Evolutionary conservation across 2,329 filamentous ascomycete genomes (phyloP).

Genomic region (Cladosporium sp.): DNA sequence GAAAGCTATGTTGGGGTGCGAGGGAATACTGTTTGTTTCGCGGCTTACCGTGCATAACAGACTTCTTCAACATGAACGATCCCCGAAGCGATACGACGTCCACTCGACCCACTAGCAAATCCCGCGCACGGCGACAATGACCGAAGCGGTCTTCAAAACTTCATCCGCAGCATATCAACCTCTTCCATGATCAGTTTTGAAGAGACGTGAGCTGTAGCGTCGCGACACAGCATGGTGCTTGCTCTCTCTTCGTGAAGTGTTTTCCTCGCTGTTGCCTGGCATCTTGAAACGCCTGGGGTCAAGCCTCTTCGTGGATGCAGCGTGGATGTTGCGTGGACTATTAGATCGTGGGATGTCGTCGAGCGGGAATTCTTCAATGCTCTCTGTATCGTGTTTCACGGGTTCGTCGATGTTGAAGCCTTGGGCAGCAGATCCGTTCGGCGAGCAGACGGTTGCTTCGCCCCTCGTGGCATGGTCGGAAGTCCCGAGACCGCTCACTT

Average conservation of each 20-base stretch:
- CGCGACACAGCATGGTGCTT: neutral
- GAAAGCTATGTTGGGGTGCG: neutral
- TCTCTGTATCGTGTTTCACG: neutral
- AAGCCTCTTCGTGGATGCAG: neutral
- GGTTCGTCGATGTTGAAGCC: neutral
- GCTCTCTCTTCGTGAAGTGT: neutral
- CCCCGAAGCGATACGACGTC: neutral
- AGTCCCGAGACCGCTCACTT: conserved; percentile 20
- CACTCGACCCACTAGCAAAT: neutral
- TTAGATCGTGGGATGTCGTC: neutral
- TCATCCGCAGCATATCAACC: neutral
- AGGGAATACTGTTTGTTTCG: neutral
- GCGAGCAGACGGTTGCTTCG: neutral
- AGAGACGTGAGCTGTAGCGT: neutral
- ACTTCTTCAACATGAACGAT: neutral
- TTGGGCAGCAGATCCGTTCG: neutral
- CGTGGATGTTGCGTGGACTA: neutral
- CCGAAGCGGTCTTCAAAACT: neutral
- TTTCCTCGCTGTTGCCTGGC: neutral
- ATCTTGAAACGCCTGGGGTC: neutral
- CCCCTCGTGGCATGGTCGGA: conserved; percentile 20
- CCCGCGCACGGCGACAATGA: neutral
- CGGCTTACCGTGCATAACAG: neutral
- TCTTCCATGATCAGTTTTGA: neutral
- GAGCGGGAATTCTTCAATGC: neutral